Percentiles rank a stretch among this genome's conserved stretches.
These are phyloP conservation scores for Sporothrix luriei DNA, from an alignment of 2,329 filamentous ascomycete genomes.

Conservation along the genomic window DNA sequence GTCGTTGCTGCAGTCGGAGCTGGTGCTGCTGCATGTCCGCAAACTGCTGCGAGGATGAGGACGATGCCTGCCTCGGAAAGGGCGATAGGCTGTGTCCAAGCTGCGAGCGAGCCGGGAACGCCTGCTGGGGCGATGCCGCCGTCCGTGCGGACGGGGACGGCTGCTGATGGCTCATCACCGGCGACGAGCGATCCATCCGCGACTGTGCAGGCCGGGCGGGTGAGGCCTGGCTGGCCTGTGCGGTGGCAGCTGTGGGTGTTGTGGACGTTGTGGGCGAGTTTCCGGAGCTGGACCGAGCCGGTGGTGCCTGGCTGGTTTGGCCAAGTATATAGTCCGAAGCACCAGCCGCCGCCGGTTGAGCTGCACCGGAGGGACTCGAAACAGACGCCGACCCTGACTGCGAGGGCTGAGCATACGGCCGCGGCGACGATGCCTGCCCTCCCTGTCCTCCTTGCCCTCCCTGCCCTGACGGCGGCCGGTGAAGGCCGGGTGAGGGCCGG, in stretches of 20 bases:
- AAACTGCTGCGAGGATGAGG: background rate
- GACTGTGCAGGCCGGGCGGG: background rate
- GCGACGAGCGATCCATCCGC: background rate
- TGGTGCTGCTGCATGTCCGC: constrained; percentile 2
- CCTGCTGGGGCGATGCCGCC: constrained; percentile 14
- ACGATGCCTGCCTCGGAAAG: background rate
- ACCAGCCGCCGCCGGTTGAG: background rate
- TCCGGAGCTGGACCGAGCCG: background rate
- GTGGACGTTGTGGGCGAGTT: background rate
- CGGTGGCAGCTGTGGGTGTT: background rate
- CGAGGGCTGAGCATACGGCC: background rate
- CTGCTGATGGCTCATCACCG: background rate
- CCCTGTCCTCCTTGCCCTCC: background rate
- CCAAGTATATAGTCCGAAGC: constrained; percentile 19
- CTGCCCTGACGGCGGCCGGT: background rate
- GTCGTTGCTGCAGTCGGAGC: background rate
- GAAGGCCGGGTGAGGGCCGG: background rate
- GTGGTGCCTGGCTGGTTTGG: background rate
- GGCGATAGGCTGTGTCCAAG: background rate
- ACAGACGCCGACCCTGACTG: background rate
- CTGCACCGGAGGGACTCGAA: background rate
- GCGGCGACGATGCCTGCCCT: background rate
- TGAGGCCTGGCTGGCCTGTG: background rate
- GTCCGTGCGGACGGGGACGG: background rate
- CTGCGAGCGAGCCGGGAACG: background rate